Evolutionary conservation across 768 basidiomycete genomes (phyloP), one percentile per base, ranked within the genome.

Genomic region (Tylopilus rubrobrunneus): DNA sequence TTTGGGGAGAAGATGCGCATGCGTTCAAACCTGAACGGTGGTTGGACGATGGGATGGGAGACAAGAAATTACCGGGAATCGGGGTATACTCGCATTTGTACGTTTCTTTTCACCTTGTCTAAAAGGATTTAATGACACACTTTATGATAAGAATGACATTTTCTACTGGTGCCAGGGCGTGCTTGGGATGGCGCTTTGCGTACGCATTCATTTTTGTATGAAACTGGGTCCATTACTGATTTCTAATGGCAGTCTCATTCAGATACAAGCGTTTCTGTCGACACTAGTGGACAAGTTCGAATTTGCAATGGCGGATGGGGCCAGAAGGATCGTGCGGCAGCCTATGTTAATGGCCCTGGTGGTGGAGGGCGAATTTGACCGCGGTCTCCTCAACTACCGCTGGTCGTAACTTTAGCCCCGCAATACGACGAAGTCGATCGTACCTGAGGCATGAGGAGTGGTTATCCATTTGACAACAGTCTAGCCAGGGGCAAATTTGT

Each of bases 231-330:
- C 3, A 57, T 67, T 21, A 1, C 34, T 55, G 28, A 49, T 37
- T 28, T 23, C 11, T 41, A 12, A 33, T 1, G 3, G 15, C 55
- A 73, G 72, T 7, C 56, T 82, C 4, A 58, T 75, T 17, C 81
- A 85, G 59, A 59, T 84, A 4, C 83, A 85, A 56, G 74, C 75
- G 0, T 81, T 85, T 67, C 56, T 84, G 23, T 73, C 76, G n/a
- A 80, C 80, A 57, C 66, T 84, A 10, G 61, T 85, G 29, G 67
- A 73, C 39, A 73, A 78, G 57, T 81, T 84, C 62, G 80, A 83
- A 58, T 81, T 84, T 56, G 58, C 61, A 17, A 53, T 63, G 45
- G 68, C 72, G 5, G 64, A 70, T 15, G 60, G 60, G 21, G 39
- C 63, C 7, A 53, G 66, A 8, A 36, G 51, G 25, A 39, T 51